Base-by-base conservation (phyloP, 169 alveolate genomes). In the Babesia bovis region DNA sequence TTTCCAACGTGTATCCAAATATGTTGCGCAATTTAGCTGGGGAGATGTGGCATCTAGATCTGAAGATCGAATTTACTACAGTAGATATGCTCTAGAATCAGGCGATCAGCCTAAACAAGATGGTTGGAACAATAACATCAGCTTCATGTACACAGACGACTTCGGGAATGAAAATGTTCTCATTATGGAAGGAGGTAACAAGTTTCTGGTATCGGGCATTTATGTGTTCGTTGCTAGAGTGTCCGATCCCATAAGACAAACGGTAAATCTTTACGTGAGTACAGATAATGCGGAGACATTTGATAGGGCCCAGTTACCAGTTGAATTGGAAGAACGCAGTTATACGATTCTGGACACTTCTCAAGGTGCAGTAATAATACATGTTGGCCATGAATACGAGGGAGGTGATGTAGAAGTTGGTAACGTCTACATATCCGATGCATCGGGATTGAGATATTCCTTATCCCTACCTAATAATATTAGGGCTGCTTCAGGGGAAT, bases 341-440 rank as follows among this genome's bases (percentile, higher is more conserved):
- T 97, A 95, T 83, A 94, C 98, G 35, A 93, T 96, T 19, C 89
- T 97, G 77, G 99, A 97, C 82, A 95, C 99, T 15, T 94, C 98
- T 4, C 98, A 96, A 87, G 95, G 97, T 25, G 91, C 97, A 25
- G 98, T 98, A 23, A 94, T 98, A 91, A 84, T 98, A 58, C 98
- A 96, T 60, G 98, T 98, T 50, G 95, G 96, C 68, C 98, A 95
- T 72, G 95, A 95, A 33, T 91, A 93, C 47, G 92, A 91, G 36
- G 89, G 94, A 19, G 86, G 91, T 33, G 85, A 85, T 26, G 59
- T 73, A 2, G 92, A 86, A 55, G 91, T 91, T n/a, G 99, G 99
- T 13, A 93, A 94, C 87, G 93, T 97, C 33, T 97, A 96, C 81
- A 91, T 96, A 44, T 92, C 98, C 25, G 98, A 96, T 81, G 90